Evolutionary conservation across 2,329 filamentous ascomycete species (phyloP), one percentile per base, ranked within the genome.

Genomic region (Chalaropsis thielavioides): DNA sequence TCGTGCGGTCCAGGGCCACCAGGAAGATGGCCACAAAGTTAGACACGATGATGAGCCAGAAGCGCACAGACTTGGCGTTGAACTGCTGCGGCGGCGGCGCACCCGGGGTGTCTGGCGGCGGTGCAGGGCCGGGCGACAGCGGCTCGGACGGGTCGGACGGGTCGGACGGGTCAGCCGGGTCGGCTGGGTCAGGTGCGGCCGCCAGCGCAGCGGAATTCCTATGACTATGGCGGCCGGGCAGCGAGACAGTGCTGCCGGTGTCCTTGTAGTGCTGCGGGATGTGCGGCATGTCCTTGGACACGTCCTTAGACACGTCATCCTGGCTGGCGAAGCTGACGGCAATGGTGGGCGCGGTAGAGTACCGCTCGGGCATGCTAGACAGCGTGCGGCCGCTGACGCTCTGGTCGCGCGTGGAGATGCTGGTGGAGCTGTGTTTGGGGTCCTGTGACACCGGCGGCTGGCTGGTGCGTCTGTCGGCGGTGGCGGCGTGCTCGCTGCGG

Each of bases 1-100:
- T 81, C 13, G 79, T 81, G 62, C 79, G 74, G 69, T 81, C 79
- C 11, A 84, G 75, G n/a, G 81, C 81, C 27, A 84, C 80, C 38
- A 83, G 75, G 68, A 84, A 83, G 69, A 84, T 74, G 67, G 80
- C 77, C 6, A 82, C 72, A 66, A 83, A 80, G 67, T 81, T 78
- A 67, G 79, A 82, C 38, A 79, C 44, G 8, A 83, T 74, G 58
- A 81, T 76, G 68, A 81, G 75, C 81, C 81, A 83, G 70, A 83
- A 83, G 69, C 77, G 78, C 67, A 80, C 63, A 8, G 76, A 81
- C 71, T 76, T 79, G 13, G 81, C 81, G 66, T 79, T 73, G 73
- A 78, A 83, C 64, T 80, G 77, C 38, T 75, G n/a, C n/a, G n/a
- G 49, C 8, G 19, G 19, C 15, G 8, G 11, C 22, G 44, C n/a